phyloP scores from a whole-genome alignment of 345 rosid species.

The Lenwebbia sp. region DNA sequence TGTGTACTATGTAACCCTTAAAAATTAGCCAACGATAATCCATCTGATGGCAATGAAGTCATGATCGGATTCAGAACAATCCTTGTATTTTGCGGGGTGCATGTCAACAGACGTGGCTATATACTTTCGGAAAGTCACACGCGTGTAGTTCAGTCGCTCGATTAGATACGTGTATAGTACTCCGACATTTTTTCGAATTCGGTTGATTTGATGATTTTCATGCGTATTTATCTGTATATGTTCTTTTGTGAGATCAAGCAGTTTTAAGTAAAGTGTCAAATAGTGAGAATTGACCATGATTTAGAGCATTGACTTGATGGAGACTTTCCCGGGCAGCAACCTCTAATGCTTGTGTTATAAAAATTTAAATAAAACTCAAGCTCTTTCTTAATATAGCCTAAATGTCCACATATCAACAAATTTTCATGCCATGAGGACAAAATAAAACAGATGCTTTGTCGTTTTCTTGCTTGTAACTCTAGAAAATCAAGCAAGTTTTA shows the following conservation, averaged over 20 bases:
- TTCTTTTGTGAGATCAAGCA: neutral
- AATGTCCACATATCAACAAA: neutral
- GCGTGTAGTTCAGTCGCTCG: neutral
- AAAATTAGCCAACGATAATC: neutral
- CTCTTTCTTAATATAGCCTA: neutral
- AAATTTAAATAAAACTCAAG: neutral
- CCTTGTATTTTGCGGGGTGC: accelerated
- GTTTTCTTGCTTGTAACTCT: neutral
- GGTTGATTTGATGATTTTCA: neutral
- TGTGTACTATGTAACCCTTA: neutral
- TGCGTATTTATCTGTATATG: neutral
- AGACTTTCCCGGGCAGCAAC: neutral
- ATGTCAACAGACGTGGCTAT: neutral
- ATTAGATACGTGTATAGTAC: neutral
- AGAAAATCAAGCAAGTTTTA: neutral
- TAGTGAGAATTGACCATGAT: neutral
- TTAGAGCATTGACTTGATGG: neutral
- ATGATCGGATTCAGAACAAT: neutral
- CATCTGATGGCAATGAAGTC: neutral
- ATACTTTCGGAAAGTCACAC: accelerated
- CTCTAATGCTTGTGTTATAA: neutral
- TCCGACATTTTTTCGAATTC: neutral
- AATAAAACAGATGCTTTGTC: neutral
- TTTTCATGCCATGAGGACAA: neutral
- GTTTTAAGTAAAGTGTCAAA: neutral